These are phyloP conservation scores for Xylaria sp. DNA, from an alignment of 2,329 filamentous ascomycete genomes.

Conservation along the genomic window DNA sequence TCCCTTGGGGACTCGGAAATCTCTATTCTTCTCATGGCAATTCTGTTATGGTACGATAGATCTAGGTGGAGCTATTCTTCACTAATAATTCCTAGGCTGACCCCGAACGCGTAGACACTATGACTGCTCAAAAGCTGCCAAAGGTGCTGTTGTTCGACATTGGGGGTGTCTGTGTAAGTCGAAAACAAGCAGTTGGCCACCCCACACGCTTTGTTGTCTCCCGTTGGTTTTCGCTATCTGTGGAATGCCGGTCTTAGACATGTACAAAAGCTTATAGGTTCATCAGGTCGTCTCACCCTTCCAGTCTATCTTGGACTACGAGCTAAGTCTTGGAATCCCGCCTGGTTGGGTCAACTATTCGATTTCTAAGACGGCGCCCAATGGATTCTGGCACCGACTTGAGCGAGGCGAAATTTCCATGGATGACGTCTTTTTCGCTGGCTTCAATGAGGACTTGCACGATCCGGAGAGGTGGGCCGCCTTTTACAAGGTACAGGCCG, in stretches of 20 bases:
- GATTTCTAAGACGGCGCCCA: constrained; percentile 77
- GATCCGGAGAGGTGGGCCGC: constrained; percentile 69
- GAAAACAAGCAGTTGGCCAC: background rate
- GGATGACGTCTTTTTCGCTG: constrained; percentile 74
- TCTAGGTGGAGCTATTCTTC: background rate
- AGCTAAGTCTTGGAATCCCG: constrained; percentile 75
- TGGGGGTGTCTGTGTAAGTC: constrained; percentile 93
- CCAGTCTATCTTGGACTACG: constrained; percentile 91
- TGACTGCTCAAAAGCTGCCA: constrained; percentile 57
- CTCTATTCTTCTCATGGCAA: background rate
- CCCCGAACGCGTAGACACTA: constrained; percentile 33
- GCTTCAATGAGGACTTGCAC: constrained; percentile 77
- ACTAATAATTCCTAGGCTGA: background rate
- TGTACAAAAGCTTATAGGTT: background rate
- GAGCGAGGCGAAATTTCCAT: constrained; percentile 83
- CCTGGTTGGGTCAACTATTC: constrained; percentile 90
- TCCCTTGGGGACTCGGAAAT: too few species aligned
- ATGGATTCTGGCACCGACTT: constrained; percentile 85
- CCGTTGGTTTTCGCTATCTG: background rate
- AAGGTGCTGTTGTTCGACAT: constrained; percentile 92
- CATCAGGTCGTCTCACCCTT: constrained; percentile 85
- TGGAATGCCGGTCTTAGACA: background rate
- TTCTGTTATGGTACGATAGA: background rate
- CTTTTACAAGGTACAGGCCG: constrained; percentile 59
- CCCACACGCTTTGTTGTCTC: background rate